Evolutionary conservation across 2,329 filamentous ascomycete species (phyloP).

Genomic region (Trichoderma aggressivum): DNA sequence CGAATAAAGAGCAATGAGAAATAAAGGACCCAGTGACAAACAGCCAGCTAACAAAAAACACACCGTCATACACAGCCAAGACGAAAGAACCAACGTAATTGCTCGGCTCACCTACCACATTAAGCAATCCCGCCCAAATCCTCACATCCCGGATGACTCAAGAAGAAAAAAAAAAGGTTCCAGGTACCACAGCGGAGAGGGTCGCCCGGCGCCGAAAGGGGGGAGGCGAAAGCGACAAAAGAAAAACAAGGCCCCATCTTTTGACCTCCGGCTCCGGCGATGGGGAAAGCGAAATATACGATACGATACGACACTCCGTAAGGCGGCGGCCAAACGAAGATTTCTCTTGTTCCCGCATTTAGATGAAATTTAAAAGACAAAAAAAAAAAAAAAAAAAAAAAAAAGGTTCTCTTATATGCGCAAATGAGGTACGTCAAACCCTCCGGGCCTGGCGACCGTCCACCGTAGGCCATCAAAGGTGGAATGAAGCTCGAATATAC

Average conservation of each 20-base stretch:
- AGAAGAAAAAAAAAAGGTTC: background rate
- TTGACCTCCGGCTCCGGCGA: slow-evolving; percentile 24
- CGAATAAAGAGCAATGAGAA: background rate
- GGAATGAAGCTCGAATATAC: background rate
- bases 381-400: too few species aligned
- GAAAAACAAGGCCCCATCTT: background rate
- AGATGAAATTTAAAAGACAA: too few species aligned
- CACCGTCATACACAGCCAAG: background rate
- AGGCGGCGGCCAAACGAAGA: too few species aligned
- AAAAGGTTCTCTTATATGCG: background rate
- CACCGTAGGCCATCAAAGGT: background rate
- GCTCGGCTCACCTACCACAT: slow-evolving; percentile 2
- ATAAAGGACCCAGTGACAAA: background rate
- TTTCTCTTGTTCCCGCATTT: too few species aligned
- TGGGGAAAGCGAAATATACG: slow-evolving; percentile 15
- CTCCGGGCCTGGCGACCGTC: background rate
- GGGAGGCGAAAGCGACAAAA: background rate
- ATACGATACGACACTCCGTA: too few species aligned
- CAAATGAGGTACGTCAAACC: background rate
- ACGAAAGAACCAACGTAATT: background rate
- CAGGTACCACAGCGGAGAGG: slow-evolving; percentile 2
- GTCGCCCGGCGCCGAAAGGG: slow-evolving; percentile 10
- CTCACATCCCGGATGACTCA: slow-evolving; percentile 1
- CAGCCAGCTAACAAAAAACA: background rate
- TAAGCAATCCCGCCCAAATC: background rate